Conservation (phyloP, 371 early-diverging fungal genomes). For the Mucor plumbeus region DNA sequence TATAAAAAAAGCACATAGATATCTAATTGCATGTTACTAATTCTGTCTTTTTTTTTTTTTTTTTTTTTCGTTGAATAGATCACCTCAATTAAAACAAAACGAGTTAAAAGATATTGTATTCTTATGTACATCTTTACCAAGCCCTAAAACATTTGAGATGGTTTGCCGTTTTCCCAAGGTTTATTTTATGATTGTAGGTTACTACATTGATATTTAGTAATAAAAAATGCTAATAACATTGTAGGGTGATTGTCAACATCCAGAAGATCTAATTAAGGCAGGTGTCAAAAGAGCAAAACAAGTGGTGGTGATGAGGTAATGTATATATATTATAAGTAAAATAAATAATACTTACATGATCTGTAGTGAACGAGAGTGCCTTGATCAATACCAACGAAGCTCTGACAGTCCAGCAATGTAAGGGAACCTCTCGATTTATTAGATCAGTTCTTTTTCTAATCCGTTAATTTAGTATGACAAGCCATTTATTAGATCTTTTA, state of each 20-base stretch:
- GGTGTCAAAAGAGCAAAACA: slow-evolving; percentile 62
- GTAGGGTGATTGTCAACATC: slow-evolving; percentile 62
- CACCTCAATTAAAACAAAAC: slow-evolving; percentile 42
- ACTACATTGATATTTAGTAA: background rate
- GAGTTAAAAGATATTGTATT: slow-evolving; percentile 61
- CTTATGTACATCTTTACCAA: slow-evolving; percentile 51
- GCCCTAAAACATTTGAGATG: slow-evolving; percentile 46
- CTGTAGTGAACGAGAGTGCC: slow-evolving; percentile 45
- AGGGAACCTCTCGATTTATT: slow-evolving; percentile 6
- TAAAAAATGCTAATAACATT: background rate
- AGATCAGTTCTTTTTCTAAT: background rate
- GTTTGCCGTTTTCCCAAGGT: slow-evolving; percentile 61
- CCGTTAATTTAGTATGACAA: slow-evolving; percentile 33
- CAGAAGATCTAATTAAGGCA: slow-evolving; percentile 62
- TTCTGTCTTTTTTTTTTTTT: background rate
- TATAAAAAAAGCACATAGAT: slow-evolving; percentile 1
- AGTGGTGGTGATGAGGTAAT: slow-evolving; percentile 63
- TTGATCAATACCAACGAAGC: slow-evolving; percentile 42
- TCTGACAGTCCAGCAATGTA: slow-evolving; percentile 57
- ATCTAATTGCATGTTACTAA: background rate
- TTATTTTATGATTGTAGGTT: slow-evolving; percentile 56
- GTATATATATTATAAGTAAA: background rate
- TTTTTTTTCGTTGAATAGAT: slow-evolving; percentile 19
- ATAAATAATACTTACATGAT: background rate
- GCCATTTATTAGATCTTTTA: slow-evolving; percentile 40